A percentile compares a stretch with the other conserved stretches of the same genome.
These are phyloP conservation scores for Hippophae tibetana DNA, from an alignment of 306 rosid species.

Conservation along the genomic window DNA sequence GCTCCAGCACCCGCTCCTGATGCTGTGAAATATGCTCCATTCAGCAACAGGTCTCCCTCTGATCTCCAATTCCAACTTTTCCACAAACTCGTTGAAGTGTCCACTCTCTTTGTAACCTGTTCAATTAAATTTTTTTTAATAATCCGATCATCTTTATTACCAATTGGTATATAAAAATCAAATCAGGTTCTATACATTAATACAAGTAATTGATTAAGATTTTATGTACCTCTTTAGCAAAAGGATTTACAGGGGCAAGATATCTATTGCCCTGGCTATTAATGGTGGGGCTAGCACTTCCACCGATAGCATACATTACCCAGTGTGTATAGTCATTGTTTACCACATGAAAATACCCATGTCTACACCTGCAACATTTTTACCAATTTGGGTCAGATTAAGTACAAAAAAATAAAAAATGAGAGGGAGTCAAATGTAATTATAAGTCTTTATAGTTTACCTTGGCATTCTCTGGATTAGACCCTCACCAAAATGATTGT, in stretches of 20 bases:
- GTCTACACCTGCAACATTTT: constrained; percentile 72
- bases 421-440: neutral
- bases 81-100: constrained; percentile 33
- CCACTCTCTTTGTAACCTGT: constrained; percentile 91
- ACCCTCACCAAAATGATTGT: constrained; percentile 97
- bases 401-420: neutral
- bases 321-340: constrained; percentile 97
- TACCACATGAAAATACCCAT: constrained; percentile 96
- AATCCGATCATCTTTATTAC: neutral
- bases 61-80: constrained; percentile 93
- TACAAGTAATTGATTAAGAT: too few relatives aligned
- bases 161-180: neutral
- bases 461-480: constrained; percentile 98
- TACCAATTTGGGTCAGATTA: constrained; percentile 1
- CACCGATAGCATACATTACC: constrained; percentile 99
- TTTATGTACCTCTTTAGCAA: constrained; percentile 71
- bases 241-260: constrained; percentile 69
- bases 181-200: neutral
- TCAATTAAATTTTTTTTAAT: neutral
- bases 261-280: constrained; percentile 97
- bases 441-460: constrained; percentile 21
- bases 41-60: constrained; percentile 82
- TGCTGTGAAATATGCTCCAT: constrained; percentile 79
- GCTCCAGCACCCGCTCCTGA: constrained; percentile 80
- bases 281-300: constrained; percentile 93